Evolutionary conservation across 257 asterid genomes (phyloP), one percentile per base, ranked within the genome.

Genomic region (Scutellaria minor): DNA sequence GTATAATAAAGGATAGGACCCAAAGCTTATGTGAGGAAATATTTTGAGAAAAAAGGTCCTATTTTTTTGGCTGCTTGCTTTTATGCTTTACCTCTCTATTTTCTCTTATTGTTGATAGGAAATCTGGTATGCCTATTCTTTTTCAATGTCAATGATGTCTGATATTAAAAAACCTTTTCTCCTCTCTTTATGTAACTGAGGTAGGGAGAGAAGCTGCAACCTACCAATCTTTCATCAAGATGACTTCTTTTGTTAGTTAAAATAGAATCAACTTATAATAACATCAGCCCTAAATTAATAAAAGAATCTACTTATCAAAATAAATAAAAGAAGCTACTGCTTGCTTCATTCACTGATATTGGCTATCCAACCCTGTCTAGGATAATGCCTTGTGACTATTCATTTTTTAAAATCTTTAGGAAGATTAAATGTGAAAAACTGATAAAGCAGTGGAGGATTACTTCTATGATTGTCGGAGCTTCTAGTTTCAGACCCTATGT

Each of bases 191-290:
- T 27, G 15, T 53, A 59, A 35, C 41, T 60, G 7, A 41, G 20
- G 9, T 48, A 7, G 15, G 41, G 54, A 10, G 44, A 12, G 48
- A 64, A 73, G 65, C 56, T 56, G 50, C 37, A 15, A 45, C 56
- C 61, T 20, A 18, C 11, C 56, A 45, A 37, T 74, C 54, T 64
- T 24, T 75, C 66, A 67, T 15, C 54, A 46, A 66, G 74, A 66
- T 47, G 64, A 22, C 48, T 75, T 48, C 14, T 44, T 52, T 9
- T 35, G 59, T 56, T 48, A 9, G 15, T 45, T 39, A 5, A 70
- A 13, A 8, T 57, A 60, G 59, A 48, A 54, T 18, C 51, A 27
- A 59, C 27, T 20, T 57, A 14, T 50, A 39, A 14, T 11, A 65
- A 15, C 50, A 37, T 67, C 35, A n/a, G 6, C 42, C 48, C 5